Evolutionary conservation across 139 green algal genomes (phyloP).

Genomic region (Diplosphaera chodatii): DNA sequence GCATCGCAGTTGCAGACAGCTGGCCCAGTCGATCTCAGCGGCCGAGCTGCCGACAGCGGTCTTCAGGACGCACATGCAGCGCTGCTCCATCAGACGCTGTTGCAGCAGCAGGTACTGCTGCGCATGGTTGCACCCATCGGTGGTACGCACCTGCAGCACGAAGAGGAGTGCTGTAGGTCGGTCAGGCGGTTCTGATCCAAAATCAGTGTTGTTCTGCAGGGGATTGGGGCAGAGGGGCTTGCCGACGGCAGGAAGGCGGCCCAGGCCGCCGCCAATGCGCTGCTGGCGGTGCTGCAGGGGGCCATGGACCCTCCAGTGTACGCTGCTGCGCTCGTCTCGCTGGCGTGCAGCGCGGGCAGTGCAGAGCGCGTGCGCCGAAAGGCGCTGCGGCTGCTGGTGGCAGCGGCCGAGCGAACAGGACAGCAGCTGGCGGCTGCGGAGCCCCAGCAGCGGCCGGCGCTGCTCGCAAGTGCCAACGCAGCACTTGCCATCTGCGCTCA

Average conservation of each 20-base stretch:
- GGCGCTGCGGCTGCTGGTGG: conserved; percentile 10
- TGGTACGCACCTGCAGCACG: too few relatives aligned
- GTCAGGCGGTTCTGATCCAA: too few relatives aligned
- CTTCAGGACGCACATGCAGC: conserved; percentile 24
- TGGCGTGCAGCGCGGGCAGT: conserved; percentile 15
- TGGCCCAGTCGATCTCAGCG: too few relatives aligned
- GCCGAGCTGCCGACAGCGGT: too few relatives aligned
- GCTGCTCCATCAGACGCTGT: conserved; percentile 41
- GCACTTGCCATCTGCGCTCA: neutral
- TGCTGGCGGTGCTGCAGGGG: conserved; percentile 9
- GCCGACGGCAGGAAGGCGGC: conserved; percentile 4
- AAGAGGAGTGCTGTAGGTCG: too few relatives aligned
- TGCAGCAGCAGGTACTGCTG: conserved; percentile 47
- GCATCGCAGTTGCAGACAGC: neutral
- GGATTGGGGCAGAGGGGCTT: neutral
- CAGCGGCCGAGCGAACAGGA: too few relatives aligned
- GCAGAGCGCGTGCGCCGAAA: conserved; percentile 16
- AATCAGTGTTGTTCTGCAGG: too few relatives aligned
- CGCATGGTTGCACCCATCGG: too few relatives aligned
- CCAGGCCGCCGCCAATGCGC: neutral
- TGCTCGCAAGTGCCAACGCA: neutral
- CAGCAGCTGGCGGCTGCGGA: neutral
- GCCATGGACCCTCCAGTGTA: conserved; percentile 5
- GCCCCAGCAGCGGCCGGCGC: neutral
- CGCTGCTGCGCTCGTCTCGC: neutral